Base-by-base conservation (phyloP, 768 basidiomycete species). In the Lactifluus hygrophoroides region DNA sequence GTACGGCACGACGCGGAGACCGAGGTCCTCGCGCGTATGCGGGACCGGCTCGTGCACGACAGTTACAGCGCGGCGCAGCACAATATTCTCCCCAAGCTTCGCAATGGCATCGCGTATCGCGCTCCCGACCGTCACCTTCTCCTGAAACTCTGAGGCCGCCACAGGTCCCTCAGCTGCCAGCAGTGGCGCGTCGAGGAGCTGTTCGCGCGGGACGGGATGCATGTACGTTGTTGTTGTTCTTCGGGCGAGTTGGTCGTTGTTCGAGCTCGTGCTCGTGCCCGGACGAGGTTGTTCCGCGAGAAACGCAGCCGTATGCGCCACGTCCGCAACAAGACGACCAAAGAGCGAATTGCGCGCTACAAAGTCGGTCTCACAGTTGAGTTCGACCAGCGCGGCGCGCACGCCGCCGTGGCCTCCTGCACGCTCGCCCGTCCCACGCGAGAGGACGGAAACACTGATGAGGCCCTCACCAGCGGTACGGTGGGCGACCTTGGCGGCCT, bases 361-460 rank as follows among this genome's bases (percentile, higher is more conserved):
- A 69, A 96, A 98, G 74, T 98, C 94, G 52, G 94, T 96, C 74
- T 98, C 94, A 74, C 94, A 97, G 65, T 90, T 91, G 60, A 96
- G 76, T 71, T 98, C 94, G 56, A 97, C 75, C 80, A 96, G 88
- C 19, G 87, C 84, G 11, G 88, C 92, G 37, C 90, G 81, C 35
- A 89, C 72, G 38, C 80, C 77, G 1, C 77, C 77, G 19, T 69
- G 70, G 7, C 71, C 70, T 37, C 64, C 62, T 37, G 66, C n/a
- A n/a, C n/a, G 69, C 34, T 72, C 63, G 17, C 76, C 77, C 21
- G 73, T 72, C 16, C 86, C 89, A 14, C 79, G 74, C 17, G 88
- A 84, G 23, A 95, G 77, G 11, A 91, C 72, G 44, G 82, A 84
- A n/a, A 88, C 75, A 54, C 84, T 85, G 38, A 97, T 77, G 17